phyloP scores from a whole-genome alignment of 371 early-diverging fungal genomes.

The Funneliformis caledonium region DNA sequence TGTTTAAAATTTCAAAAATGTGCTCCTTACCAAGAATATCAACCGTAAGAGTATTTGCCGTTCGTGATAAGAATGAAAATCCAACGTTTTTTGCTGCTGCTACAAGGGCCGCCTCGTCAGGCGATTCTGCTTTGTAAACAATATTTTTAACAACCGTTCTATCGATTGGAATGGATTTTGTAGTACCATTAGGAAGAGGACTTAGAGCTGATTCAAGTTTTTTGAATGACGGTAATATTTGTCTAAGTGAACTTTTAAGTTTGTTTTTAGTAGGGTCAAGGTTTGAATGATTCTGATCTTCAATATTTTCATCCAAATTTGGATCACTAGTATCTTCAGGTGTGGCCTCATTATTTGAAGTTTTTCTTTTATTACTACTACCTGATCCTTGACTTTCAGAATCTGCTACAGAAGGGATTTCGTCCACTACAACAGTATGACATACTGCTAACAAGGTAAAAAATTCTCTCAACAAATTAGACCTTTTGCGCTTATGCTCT shows the following conservation, averaged over 20 bases:
- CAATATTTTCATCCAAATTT: not conserved
- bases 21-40: conserved; percentile 71
- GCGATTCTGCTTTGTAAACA: conserved; percentile 75
- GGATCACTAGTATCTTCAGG: conserved; percentile 39
- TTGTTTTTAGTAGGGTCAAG: not conserved
- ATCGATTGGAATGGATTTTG: conserved; percentile 4
- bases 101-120: conserved; percentile 89
- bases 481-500: conserved; percentile 40
- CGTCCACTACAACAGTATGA: conserved; percentile 92
- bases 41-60: conserved; percentile 58
- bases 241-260: conserved; percentile 13
- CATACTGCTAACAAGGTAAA: conserved; percentile 88
- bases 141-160: conserved; percentile 31
- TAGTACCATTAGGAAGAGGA: not conserved
- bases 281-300: conserved; percentile 9
- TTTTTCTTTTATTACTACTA: conserved; percentile 42
- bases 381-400: conserved; percentile 36
- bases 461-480: conserved; percentile 72
- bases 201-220: not conserved
- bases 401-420: conserved; percentile 51
- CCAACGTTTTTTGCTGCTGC: conserved; percentile 86
- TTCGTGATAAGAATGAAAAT: conserved; percentile 74
- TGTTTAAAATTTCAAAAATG: conserved; percentile 73
- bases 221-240: conserved; percentile 4
- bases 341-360: not conserved